phyloP scores from a whole-genome alignment of 352 stramenopile genomes.

The Thalassiosira delicatula region DNA sequence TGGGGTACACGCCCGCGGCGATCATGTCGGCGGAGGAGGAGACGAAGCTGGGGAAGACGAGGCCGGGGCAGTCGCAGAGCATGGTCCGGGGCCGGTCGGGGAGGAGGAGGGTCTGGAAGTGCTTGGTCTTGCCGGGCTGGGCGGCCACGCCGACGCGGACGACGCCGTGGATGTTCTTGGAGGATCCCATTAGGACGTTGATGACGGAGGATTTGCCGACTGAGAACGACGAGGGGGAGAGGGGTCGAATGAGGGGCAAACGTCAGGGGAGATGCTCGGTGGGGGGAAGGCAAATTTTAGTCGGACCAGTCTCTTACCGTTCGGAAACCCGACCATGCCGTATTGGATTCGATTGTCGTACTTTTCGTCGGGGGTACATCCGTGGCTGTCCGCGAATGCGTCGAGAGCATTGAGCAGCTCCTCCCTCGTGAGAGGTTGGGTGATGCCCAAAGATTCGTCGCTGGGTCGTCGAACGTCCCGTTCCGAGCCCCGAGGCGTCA shows the following conservation, averaged over 20 bases:
- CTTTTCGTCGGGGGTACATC: constrained; percentile 63
- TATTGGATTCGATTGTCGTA: constrained; percentile 85
- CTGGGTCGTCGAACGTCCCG: constrained; percentile 7
- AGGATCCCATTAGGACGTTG: constrained; percentile 97
- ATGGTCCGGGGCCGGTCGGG: constrained; percentile 91
- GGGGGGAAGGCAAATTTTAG: too few species aligned
- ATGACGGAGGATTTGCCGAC: constrained; percentile 99
- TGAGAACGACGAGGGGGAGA: constrained; percentile 9
- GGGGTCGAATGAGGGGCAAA: too few species aligned
- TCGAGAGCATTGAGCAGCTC: constrained; percentile 73
- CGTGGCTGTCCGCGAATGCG: constrained; percentile 65
- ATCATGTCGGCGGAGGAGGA: constrained; percentile 98
- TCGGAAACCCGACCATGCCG: constrained; percentile 99
- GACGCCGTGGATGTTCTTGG: constrained; percentile 91
- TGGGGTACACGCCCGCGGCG: constrained; percentile 97
- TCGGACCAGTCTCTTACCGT: too few species aligned
- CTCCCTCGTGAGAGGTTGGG: constrained; percentile 66
- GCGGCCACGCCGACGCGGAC: constrained; percentile 96
- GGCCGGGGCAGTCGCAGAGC: constrained; percentile 99
- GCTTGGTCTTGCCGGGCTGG: constrained; percentile 99
- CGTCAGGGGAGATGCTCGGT: too few species aligned
- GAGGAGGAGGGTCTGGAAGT: constrained; percentile 99
- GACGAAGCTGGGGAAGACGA: constrained; percentile 99
- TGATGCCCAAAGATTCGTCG: constrained; percentile 53
- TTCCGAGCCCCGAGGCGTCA: too few species aligned